Evolutionary conservation across 106 monocot species (phyloP), one percentile per base, ranked within the genome.

Genomic region (Allium fistulosum): DNA sequence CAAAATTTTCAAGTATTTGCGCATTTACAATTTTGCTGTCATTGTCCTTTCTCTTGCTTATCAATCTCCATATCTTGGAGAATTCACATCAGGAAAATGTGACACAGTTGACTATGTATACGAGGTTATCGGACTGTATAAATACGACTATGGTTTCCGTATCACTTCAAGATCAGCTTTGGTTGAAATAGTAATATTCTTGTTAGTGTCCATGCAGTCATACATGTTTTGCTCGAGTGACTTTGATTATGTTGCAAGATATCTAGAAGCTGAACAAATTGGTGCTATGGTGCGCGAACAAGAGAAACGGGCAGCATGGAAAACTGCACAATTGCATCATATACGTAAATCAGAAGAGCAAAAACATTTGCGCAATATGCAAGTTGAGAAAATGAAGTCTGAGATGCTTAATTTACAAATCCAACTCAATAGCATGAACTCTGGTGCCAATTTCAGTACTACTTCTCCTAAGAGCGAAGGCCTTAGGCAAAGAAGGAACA

Each of bases 301-400:
- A 79, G 97, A 97, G 76, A 97, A 92, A 79, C 82, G 78, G 64
- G 88, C 88, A 72, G 81, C 86, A 68, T 80, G 92, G 84, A 97
- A 92, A 82, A 87, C 97, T 59, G 84, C 81, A 62, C 97, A 89
- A 37, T 76, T 97, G 67, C 86, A 87, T 72, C 80, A 92, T 75
- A 86, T 89, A 62, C 92, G 84, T 15, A 73, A 83, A 77, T 80
- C 84, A 52, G 89, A 97, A 76, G 89, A 92, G 74, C 76, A 89
- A 56, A 89, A 87, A 77, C 80, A 28, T 45, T 76, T 84, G 13
- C 76, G 97, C 4, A 92, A 97, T 64, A 59, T 83, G 67, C 92
- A 97, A 82, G 97, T 97, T 17, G 97, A 97, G 66, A 97, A 89
- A 79, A 97, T 92, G 86, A 97, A 97, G 79, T 76, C 97, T 53